phyloP scores from a whole-genome alignment of 2,329 filamentous ascomycete species.

The Aspergillus tubingensis region DNA sequence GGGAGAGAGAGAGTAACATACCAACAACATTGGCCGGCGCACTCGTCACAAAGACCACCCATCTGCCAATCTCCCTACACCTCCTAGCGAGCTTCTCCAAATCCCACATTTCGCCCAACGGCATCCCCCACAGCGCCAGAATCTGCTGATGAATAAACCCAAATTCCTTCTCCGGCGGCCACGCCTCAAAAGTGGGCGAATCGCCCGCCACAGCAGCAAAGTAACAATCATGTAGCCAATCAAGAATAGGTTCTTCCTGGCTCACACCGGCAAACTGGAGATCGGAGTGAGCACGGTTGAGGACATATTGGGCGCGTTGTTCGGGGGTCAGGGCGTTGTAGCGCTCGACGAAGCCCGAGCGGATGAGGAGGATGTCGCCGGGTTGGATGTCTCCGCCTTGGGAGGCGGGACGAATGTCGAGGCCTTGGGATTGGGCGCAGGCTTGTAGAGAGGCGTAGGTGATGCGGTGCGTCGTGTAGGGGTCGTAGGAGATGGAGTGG shows the following conservation, averaged over 20 bases:
- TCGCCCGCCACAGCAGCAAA: slow-evolving; percentile 69
- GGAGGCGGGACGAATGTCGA: slow-evolving; percentile 60
- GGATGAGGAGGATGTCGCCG: slow-evolving; percentile 67
- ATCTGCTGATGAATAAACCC: slow-evolving; percentile 44
- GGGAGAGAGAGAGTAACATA: slow-evolving; percentile 22
- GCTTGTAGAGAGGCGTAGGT: slow-evolving; percentile 57
- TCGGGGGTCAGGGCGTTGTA: slow-evolving; percentile 51
- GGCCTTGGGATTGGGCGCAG: slow-evolving; percentile 60
- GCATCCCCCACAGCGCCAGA: slow-evolving; percentile 48
- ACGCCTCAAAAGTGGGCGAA: slow-evolving; percentile 63
- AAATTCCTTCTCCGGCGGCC: slow-evolving; percentile 50
- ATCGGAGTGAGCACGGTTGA: slow-evolving; percentile 39
- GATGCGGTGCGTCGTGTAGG: slow-evolving; percentile 57
- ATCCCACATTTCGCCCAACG: slow-evolving; percentile 50
- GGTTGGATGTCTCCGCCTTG: slow-evolving; percentile 58
- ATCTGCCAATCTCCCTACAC: slow-evolving; percentile 40
- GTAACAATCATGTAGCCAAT: slow-evolving; percentile 70
- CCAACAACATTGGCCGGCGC: slow-evolving; percentile 45
- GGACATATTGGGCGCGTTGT: slow-evolving; percentile 33
- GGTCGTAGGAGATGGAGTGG: slow-evolving; percentile 54
- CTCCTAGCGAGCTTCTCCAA: slow-evolving; percentile 39
- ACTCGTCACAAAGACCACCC: slow-evolving; percentile 47
- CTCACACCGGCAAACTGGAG: slow-evolving; percentile 53
- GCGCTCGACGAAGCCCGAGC: slow-evolving; percentile 63
- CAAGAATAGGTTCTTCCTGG: slow-evolving; percentile 58